Conservation (phyloP, 257 asterid species). For the Solanum bulbocastanum region DNA sequence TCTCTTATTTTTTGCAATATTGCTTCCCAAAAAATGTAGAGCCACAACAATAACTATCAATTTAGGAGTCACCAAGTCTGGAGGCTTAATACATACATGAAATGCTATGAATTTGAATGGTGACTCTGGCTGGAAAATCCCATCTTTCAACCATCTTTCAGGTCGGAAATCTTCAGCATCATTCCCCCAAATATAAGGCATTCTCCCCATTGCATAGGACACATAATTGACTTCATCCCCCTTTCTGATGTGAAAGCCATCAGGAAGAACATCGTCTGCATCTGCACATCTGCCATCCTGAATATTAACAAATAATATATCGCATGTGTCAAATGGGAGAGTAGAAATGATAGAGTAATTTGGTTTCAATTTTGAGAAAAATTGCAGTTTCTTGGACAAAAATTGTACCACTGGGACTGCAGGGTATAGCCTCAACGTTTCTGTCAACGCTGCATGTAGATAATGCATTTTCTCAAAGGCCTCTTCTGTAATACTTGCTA, state of each 20-base stretch:
- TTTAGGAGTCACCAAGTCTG: not conserved
- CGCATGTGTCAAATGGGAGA: not conserved
- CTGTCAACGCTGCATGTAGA: conserved; percentile 60
- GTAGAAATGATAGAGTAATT: not conserved
- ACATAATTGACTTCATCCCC: conserved; percentile 55
- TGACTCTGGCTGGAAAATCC: conserved; percentile 50
- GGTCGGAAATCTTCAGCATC: conserved; percentile 59
- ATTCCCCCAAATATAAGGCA: conserved; percentile 62
- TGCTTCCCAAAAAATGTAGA: not conserved
- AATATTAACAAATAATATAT: not conserved
- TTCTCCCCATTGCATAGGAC: conserved; percentile 74
- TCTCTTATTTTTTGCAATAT: not conserved
- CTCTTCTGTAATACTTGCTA: conserved; percentile 38
- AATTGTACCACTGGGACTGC: conserved; percentile 56
- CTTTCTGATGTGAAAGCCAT: conserved; percentile 46
- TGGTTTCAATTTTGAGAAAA: not conserved
- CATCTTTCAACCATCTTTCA: conserved; percentile 64
- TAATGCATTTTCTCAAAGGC: conserved; percentile 60
- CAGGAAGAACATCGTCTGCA: conserved; percentile 60
- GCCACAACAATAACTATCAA: not conserved
- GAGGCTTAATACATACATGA: conserved; percentile 16
- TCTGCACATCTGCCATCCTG: conserved; percentile 72
- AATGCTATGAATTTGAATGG: conserved; percentile 73
- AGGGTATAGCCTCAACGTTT: conserved; percentile 71
- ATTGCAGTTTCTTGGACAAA: not conserved